Evolutionary conservation across 768 basidiomycete species (phyloP), one percentile per base, ranked within the genome.

Genomic region (Ramaria rubella): DNA sequence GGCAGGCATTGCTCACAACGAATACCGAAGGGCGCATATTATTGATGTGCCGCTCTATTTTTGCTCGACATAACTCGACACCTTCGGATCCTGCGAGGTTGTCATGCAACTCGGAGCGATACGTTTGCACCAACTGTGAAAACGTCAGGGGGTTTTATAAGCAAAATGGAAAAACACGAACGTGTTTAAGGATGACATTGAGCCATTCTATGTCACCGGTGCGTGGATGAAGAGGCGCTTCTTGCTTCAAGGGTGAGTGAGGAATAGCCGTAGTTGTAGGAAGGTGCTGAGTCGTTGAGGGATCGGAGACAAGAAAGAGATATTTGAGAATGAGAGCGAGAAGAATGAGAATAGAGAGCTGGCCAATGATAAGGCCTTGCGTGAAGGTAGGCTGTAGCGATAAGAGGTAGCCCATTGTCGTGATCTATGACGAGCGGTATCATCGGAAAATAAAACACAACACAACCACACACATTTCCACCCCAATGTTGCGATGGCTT

Each of bases 361-460:
- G 95, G 56, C 95, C 95, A 43, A 97, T 72, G 36, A 99, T 75
- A 33, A 99, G 81, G 15, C 95, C 95, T 67, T 97, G 94, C 0
- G 94, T 96, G 72, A 99, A 99, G 1, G 91, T 94, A 21, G 87
- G 90, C 63, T 87, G 83, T 42, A 90, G 75, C 33, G 85, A 83
- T 62, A 89, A 80, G 48, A 90, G 67, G 71, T 84, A 85, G 49
- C 74, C 73, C 82, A 69, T 66, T 12, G 43, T 56, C 26, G 40
- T 45, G 17, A 40, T 23, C 24, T 27, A 24, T 33, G 43, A 19
- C 44, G n/a, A 19, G 51, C 51, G 36, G n/a, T 52, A 33, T 8
- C 9, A 11, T 54, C n/a, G 12, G 26, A 43, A 5, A 17, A n/a
- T 17, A 33, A 36, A 52, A 52, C 33, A 36, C 21, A 9, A 5